Conservation (phyloP, 164 flowering plant genomes). For the Aristolochia californica region DNA sequence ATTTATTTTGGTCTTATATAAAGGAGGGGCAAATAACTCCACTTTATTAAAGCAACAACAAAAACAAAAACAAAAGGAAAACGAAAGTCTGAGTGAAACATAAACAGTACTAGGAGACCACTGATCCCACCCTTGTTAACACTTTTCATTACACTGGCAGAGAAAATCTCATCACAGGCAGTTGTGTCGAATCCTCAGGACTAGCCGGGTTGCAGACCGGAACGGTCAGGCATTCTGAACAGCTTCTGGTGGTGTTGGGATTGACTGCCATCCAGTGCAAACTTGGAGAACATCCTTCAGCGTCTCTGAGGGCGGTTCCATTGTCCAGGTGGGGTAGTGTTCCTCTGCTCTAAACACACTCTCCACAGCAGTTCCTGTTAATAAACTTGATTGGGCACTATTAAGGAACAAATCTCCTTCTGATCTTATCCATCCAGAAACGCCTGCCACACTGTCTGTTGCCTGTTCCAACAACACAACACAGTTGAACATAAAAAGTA, state of each 20-base stretch:
- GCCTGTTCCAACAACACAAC: slow-evolving; percentile 19
- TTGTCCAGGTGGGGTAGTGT: slow-evolving; percentile 24
- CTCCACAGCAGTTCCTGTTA: slow-evolving; percentile 6
- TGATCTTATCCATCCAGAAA: slow-evolving; percentile 26
- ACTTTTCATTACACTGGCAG: no score
- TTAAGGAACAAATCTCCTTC: slow-evolving; percentile 31
- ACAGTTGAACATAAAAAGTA: not conserved
- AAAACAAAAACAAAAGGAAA: no score
- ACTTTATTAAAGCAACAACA: no score
- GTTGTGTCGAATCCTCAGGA: no score
- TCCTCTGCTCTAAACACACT: slow-evolving; percentile 24
- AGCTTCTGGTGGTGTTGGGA: slow-evolving; percentile 17
- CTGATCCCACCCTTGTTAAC: no score
- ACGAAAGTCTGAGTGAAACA: no score
- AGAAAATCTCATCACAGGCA: no score
- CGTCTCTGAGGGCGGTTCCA: slow-evolving; percentile 25
- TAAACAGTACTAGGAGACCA: no score
- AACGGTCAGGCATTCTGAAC: not conserved
- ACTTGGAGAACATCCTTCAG: slow-evolving; percentile 22
- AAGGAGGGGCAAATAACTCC: no score
- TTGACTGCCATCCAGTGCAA: slow-evolving; percentile 30
- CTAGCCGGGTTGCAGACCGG: no score
- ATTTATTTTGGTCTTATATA: no score
- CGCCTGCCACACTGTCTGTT: slow-evolving; percentile 20
- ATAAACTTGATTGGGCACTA: slow-evolving; percentile 20